Evolutionary conservation across 139 green algal genomes (phyloP).

Genomic region (Chlorella sorokiniana): DNA sequence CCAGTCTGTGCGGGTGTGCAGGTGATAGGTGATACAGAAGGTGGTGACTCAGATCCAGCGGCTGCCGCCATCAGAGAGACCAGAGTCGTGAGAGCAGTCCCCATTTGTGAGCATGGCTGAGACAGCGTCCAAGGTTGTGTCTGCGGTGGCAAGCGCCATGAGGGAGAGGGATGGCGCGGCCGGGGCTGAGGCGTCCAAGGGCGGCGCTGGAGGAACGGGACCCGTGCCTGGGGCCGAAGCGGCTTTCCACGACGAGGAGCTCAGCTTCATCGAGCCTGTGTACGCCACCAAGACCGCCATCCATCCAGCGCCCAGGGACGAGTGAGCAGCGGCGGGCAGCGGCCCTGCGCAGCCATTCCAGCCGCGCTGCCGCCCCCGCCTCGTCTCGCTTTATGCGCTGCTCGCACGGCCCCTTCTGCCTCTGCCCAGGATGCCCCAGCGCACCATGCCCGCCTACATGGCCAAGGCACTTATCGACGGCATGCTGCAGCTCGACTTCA

Average conservation of each 20-base stretch:
- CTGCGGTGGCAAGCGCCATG: too few species aligned
- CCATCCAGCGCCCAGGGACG: not conserved
- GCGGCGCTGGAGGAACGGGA: too few species aligned
- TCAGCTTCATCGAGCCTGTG: not conserved
- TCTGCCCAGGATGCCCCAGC: not conserved
- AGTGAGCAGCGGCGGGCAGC: not conserved
- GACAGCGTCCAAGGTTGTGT: too few species aligned
- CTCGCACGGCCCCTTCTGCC: not conserved
- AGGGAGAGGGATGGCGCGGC: too few species aligned
- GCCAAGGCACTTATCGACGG: conserved; percentile 6
- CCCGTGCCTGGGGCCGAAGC: too few species aligned
- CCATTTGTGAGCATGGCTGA: too few species aligned
- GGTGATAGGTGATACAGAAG: too few species aligned
- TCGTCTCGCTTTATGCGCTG: not conserved
- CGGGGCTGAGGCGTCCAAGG: too few species aligned
- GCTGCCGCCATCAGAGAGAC: too few species aligned
- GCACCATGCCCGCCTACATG: conserved; percentile 1
- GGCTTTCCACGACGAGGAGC: not conserved
- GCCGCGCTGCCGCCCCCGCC: not conserved
- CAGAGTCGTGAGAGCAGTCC: too few species aligned
- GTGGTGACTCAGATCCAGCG: too few species aligned
- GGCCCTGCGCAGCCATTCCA: not conserved
- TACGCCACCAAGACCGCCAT: conserved; percentile 4
- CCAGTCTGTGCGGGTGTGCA: too few species aligned
- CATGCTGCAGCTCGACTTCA: conserved; percentile 18